These are phyloP conservation scores for Mycosphaerelloides madeirae DNA, from an alignment of 2,329 filamentous ascomycete genomes.

Conservation along the genomic window DNA sequence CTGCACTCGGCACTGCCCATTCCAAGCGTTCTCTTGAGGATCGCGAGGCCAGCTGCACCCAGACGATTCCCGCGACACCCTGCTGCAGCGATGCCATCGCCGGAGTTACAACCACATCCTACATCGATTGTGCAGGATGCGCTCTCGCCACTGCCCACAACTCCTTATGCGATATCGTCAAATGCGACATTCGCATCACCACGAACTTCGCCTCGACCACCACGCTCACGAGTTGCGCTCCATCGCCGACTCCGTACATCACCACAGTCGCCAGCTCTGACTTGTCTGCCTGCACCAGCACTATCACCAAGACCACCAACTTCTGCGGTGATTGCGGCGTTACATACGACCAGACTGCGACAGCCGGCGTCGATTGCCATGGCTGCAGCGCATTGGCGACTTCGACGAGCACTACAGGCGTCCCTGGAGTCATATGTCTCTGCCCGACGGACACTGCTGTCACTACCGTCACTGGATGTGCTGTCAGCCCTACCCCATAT, in stretches of 20 bases:
- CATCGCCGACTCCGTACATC: not conserved
- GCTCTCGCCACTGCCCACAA: not conserved
- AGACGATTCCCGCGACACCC: not conserved
- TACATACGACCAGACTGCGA: not conserved
- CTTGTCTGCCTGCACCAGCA: slow-evolving; percentile 4
- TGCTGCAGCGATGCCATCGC: slow-evolving; percentile 4
- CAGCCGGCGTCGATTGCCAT: slow-evolving; percentile 1
- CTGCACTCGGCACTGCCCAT: no score
- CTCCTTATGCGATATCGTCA: slow-evolving; percentile 1
- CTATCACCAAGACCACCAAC: not conserved
- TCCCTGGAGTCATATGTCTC: not conserved
- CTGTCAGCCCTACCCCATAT: no score
- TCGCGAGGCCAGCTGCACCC: slow-evolving; percentile 1
- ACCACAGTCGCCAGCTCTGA: not conserved
- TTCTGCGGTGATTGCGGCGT: slow-evolving; percentile 3
- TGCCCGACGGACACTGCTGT: not conserved
- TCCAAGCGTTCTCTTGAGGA: no score
- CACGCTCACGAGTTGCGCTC: slow-evolving; percentile 4
- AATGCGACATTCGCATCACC: not conserved
- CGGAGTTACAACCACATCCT: slow-evolving; percentile 2
- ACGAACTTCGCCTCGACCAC: not conserved
- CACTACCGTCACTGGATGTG: not conserved
- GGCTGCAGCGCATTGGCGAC: slow-evolving; percentile 4
- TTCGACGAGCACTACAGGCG: not conserved
- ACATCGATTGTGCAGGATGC: slow-evolving; percentile 8